A percentile compares a stretch with the other conserved stretches of the same genome.
Conservation (phyloP, 805 yeast genomes). For the Yarrowia keelungensis region DNA sequence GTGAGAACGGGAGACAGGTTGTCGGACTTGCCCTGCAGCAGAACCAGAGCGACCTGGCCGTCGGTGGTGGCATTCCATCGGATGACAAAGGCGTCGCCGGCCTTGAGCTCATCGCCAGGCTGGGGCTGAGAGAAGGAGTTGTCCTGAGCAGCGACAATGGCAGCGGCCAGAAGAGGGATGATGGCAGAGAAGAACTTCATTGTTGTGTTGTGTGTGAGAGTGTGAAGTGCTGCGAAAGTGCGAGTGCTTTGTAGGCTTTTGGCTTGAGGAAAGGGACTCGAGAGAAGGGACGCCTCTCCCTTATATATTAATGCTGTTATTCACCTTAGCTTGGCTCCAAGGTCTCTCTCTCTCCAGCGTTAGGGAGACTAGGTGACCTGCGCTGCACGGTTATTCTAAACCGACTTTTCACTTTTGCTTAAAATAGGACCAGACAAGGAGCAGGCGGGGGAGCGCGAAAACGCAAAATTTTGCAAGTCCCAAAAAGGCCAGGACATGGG, state of each 20-base stretch:
- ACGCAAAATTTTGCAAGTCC: slow-evolving; percentile 1
- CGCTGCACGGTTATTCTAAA: slow-evolving; percentile 26
- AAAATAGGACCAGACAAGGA: slow-evolving; percentile 31
- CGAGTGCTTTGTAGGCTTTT: not conserved
- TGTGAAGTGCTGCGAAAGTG: not conserved
- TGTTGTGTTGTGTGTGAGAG: not conserved
- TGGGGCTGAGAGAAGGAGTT: slow-evolving; percentile 50
- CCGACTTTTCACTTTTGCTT: slow-evolving; percentile 9
- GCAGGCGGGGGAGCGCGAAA: slow-evolving; percentile 12
- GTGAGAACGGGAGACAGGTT: slow-evolving; percentile 49
- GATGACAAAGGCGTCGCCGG: slow-evolving; percentile 48
- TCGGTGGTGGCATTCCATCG: slow-evolving; percentile 49
- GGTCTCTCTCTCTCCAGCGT: not conserved
- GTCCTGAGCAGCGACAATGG: slow-evolving; percentile 42
- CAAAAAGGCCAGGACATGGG: slow-evolving; percentile 6
- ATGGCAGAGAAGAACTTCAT: slow-evolving; percentile 26
- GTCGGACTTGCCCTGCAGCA: slow-evolving; percentile 49
- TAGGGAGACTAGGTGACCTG: slow-evolving; percentile 3
- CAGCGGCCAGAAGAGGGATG: slow-evolving; percentile 25
- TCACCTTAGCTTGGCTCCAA: too few relatives aligned
- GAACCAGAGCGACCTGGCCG: slow-evolving; percentile 48
- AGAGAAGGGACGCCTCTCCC: not conserved
- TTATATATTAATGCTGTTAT: not conserved
- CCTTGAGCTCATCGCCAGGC: slow-evolving; percentile 45
- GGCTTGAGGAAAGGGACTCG: not conserved